Percentiles rank a stretch among this genome's conserved stretches.
These are phyloP conservation scores for Buxus sempervirens DNA, from an alignment of 164 flowering plant species.

Conservation along the genomic window DNA sequence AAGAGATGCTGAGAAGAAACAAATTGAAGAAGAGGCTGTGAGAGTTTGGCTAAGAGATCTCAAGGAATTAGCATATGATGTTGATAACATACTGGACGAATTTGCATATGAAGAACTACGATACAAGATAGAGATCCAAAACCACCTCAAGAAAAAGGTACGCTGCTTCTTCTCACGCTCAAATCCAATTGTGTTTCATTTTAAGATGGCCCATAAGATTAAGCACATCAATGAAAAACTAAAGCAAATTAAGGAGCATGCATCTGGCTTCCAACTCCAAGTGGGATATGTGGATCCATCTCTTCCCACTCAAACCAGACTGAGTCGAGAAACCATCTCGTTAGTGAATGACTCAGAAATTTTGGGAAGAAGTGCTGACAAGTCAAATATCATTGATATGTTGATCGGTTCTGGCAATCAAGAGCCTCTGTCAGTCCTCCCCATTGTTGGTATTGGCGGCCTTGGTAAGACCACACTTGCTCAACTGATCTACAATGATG, in stretches of 20 bases:
- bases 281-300: too few species aligned
- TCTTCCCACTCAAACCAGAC: neutral
- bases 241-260: neutral
- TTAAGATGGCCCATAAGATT: conserved; percentile 6
- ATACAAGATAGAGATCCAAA: neutral
- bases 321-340: conserved; percentile 1
- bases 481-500: conserved; percentile 9
- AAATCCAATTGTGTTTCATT: neutral
- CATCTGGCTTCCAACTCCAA: neutral
- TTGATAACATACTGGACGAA: too few species aligned
- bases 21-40: neutral
- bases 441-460: conserved; percentile 15
- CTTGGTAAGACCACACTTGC: conserved; percentile 17
- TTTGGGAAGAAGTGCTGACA: conserved; percentile 7
- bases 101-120: neutral
- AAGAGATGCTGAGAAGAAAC: neutral
- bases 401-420: neutral
- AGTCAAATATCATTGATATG: neutral
- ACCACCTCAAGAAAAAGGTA: neutral
- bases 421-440: neutral
- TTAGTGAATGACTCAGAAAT: neutral
- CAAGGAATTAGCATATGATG: too few species aligned
- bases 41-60: neutral
- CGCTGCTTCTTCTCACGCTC: neutral
- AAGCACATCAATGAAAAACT: neutral